Percentiles rank a stretch among this genome's conserved stretches.
Conservation (phyloP, 805 yeast genomes). For the Pichia exigua region DNA sequence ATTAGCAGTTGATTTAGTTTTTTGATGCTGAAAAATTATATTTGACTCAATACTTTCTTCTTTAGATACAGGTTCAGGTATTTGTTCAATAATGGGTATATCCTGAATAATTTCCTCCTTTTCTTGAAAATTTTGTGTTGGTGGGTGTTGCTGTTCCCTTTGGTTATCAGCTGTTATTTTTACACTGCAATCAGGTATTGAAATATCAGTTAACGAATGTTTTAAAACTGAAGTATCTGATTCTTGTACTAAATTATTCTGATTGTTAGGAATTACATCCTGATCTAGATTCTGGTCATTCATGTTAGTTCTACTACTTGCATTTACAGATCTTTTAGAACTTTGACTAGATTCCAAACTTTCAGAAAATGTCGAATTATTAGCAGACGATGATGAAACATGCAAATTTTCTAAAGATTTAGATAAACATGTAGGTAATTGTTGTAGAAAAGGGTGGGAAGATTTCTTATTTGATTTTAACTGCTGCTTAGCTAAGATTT, state of each 20-base stretch:
- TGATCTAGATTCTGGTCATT: not conserved
- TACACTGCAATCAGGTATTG: no score
- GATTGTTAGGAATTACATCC: not conserved
- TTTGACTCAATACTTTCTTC: not conserved
- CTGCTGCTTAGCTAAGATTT: constrained; percentile 2
- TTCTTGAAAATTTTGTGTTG: not conserved
- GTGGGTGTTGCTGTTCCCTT: no score
- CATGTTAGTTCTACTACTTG: not conserved
- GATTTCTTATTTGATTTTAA: not conserved
- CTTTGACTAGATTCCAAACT: not conserved
- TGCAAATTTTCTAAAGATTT: constrained; percentile 8
- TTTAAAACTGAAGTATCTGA: not conserved
- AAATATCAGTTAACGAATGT: no score
- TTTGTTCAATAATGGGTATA: not conserved
- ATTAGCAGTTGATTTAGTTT: constrained; percentile 3
- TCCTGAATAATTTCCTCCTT: not conserved
- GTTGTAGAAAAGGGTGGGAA: constrained; percentile 11
- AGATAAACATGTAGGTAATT: constrained; percentile 8
- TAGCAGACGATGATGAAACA: not conserved
- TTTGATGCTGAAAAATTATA: not conserved
- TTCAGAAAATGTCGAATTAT: not conserved
- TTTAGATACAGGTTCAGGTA: not conserved
- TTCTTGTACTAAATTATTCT: not conserved
- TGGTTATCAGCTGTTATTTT: no score
- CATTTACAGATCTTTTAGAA: not conserved